These are phyloP conservation scores for Lentinula novae-zelandiae DNA, from an alignment of 1,284 basidiomycete genomes.

Conservation along the genomic window DNA sequence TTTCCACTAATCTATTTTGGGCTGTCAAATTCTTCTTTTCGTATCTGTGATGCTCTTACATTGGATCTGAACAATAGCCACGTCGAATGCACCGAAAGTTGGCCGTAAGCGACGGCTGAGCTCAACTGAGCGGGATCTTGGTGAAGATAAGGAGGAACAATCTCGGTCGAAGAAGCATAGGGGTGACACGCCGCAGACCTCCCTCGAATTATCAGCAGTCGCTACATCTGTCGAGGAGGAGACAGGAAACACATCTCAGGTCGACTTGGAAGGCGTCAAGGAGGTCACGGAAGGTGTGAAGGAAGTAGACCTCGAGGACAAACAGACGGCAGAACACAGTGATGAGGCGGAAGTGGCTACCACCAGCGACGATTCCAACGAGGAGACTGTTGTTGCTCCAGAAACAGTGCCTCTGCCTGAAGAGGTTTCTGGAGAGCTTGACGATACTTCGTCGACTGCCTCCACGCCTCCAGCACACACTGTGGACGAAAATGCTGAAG, in stretches of 20 bases:
- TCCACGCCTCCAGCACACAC: conserved; percentile 8
- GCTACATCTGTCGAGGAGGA: conserved; percentile 16
- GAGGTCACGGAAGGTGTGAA: conserved; percentile 69
- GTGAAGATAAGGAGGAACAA: conserved; percentile 38
- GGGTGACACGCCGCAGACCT: conserved; percentile 27
- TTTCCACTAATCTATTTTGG: not conserved
- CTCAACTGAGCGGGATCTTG: conserved; percentile 40
- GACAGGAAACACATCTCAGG: conserved; percentile 18
- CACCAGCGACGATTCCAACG: conserved; percentile 14
- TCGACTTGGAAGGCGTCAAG: conserved; percentile 52
- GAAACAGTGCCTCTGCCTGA: conserved; percentile 9
- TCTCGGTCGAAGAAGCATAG: conserved; percentile 42
- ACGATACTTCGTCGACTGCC: conserved; percentile 8
- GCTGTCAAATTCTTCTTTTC: too few relatives aligned
- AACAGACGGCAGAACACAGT: conserved; percentile 14
- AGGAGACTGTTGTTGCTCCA: not conserved
- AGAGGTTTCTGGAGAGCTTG: conserved; percentile 10
- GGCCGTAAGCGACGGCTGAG: conserved; percentile 64
- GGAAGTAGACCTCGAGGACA: conserved; percentile 58
- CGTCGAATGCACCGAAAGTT: conserved; percentile 67
- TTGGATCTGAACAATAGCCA: conserved; percentile 39
- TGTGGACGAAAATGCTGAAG: not conserved
- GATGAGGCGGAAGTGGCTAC: conserved; percentile 19
- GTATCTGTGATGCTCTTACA: conserved; percentile 10
- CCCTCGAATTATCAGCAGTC: conserved; percentile 18